Evolutionary conservation across 352 stramenopile species (phyloP).

Genomic region (Globisporangium splendens): DNA sequence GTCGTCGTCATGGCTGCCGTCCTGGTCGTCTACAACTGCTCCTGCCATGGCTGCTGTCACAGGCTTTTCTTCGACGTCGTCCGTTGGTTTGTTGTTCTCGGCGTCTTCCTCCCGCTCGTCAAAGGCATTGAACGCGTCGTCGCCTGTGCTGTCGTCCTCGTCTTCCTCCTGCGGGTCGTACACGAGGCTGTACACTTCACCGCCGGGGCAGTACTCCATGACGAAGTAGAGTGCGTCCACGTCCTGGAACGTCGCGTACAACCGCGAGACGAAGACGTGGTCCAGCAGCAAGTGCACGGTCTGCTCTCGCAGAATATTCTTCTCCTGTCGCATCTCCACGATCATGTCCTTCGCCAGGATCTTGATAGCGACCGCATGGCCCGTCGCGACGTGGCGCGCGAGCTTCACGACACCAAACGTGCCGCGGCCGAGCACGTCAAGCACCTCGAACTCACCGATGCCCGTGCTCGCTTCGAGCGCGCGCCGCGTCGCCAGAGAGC

Average conservation of each 20-base stretch:
- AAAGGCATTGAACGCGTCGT: neutral
- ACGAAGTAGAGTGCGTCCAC: constrained; percentile 69
- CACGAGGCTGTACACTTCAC: constrained; percentile 88
- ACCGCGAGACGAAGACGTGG: constrained; percentile 53
- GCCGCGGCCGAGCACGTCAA: constrained; percentile 59
- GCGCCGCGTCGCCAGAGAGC: neutral
- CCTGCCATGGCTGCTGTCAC: constrained; percentile 15
- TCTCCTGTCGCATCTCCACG: constrained; percentile 57
- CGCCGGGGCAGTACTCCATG: constrained; percentile 67
- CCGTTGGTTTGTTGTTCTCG: constrained; percentile 9
- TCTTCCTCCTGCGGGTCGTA: constrained; percentile 66
- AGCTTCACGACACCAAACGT: constrained; percentile 72
- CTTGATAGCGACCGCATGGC: constrained; percentile 59
- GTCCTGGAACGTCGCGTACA: constrained; percentile 79
- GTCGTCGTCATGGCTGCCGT: constrained; percentile 13
- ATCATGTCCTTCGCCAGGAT: constrained; percentile 39
- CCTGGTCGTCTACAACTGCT: constrained; percentile 7
- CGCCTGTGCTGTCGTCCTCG: constrained; percentile 4
- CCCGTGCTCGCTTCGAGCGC: constrained; percentile 23
- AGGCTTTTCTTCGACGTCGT: neutral
- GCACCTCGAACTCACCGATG: constrained; percentile 53
- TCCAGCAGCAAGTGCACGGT: constrained; percentile 52
- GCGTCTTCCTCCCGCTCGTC: constrained; percentile 17
- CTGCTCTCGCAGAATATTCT: constrained; percentile 67
- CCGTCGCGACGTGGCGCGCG: constrained; percentile 51